Evolutionary conservation across 2,329 filamentous ascomycete species (phyloP).

Genomic region (Xylaria arbuscula): DNA sequence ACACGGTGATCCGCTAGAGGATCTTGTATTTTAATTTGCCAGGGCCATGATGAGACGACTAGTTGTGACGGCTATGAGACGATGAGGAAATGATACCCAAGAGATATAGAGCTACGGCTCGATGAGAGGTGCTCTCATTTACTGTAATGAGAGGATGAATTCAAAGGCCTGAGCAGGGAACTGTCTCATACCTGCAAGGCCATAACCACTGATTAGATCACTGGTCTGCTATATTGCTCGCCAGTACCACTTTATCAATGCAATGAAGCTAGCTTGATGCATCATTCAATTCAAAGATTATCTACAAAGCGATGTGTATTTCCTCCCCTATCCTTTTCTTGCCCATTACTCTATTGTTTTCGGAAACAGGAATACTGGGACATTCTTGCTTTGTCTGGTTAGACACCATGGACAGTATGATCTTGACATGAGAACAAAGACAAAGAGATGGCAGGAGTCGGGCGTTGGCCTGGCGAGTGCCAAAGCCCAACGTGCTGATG

Average conservation of each 20-base stretch:
- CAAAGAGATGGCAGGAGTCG: background rate
- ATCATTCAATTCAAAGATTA: conserved; percentile 36
- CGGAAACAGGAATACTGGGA: conserved; percentile 39
- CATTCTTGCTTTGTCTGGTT: conserved; percentile 41
- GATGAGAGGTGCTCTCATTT: conserved; percentile 15
- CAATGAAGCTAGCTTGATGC: conserved; percentile 38
- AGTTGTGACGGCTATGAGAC: conserved; percentile 26
- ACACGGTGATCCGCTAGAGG: conserved; percentile 33
- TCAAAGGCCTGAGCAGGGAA: background rate
- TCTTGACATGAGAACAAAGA: conserved; percentile 41
- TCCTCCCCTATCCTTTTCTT: background rate
- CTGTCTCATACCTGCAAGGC: conserved; percentile 8
- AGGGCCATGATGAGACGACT: conserved; percentile 16
- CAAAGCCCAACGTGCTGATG: background rate
- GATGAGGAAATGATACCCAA: conserved; percentile 32
- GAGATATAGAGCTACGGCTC: conserved; percentile 9
- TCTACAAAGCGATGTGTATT: conserved; percentile 40
- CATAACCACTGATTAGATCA: conserved; percentile 15
- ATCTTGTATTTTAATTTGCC: conserved; percentile 29
- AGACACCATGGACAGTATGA: conserved; percentile 34
- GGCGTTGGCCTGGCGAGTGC: background rate
- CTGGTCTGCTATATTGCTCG: conserved; percentile 1
- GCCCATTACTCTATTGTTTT: conserved; percentile 43
- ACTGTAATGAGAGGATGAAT: conserved; percentile 9
- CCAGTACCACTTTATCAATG: conserved; percentile 21